Evolutionary conservation across 345 rosid genomes (phyloP).

Genomic region (Salix exigua): DNA sequence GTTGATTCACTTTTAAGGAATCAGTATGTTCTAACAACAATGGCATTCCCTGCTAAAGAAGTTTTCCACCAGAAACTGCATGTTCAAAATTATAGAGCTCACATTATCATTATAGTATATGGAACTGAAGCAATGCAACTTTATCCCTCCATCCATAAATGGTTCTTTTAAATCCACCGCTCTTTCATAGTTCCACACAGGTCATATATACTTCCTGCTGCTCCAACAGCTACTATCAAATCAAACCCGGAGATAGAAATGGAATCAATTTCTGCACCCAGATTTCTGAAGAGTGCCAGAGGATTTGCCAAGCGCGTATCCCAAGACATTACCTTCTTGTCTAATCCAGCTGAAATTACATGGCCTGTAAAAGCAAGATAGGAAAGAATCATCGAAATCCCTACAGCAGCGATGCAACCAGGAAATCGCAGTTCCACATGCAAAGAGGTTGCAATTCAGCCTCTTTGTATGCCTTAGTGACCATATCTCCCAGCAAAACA

Average conservation of each 20-base stretch:
- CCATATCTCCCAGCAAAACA: neutral
- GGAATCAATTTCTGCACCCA: slow-evolving; percentile 53
- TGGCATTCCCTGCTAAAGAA: neutral
- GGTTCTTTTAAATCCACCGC: slow-evolving; percentile 49
- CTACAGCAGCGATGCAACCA: neutral
- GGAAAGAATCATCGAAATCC: neutral
- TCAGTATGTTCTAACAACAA: neutral
- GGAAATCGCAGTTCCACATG: neutral
- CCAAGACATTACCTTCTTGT: slow-evolving; percentile 69
- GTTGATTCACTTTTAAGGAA: neutral
- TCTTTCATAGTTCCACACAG: slow-evolving; percentile 56
- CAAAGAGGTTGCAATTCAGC: neutral
- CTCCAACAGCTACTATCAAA: slow-evolving; percentile 59
- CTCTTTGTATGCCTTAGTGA: neutral
- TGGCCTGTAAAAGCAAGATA: slow-evolving; percentile 44
- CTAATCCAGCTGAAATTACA: slow-evolving; percentile 69
- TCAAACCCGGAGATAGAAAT: slow-evolving; percentile 61
- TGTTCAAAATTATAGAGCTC: slow-evolving; percentile 6
- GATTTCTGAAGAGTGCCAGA: slow-evolving; percentile 19
- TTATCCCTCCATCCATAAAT: slow-evolving; percentile 45
- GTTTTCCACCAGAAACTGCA: neutral
- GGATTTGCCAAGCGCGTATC: slow-evolving; percentile 46
- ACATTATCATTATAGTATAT: slow-evolving; percentile 12
- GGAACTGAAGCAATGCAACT: slow-evolving; percentile 52
- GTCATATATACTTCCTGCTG: slow-evolving; percentile 56